Conservation (phyloP, 495 filamentous ascomycete genomes). For the Lindgomyces ingoldianus region DNA sequence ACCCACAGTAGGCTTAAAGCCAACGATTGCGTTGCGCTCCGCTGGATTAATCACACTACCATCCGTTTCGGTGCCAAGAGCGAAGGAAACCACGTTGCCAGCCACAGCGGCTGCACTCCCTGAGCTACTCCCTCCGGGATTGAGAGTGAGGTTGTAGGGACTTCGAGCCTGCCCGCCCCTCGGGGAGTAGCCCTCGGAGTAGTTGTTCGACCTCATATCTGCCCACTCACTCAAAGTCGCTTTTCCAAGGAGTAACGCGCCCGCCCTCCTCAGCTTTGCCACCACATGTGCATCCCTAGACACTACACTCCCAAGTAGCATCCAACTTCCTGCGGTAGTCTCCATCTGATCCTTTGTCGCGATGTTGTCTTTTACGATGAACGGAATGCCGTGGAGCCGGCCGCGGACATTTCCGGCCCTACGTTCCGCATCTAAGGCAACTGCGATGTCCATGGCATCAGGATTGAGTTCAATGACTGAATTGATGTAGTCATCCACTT, state of each 20-base stretch:
- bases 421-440: constrained; percentile 60
- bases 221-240: constrained; percentile 74
- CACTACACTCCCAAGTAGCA: constrained; percentile 63
- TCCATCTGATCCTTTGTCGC: constrained; percentile 47
- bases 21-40: constrained; percentile 63
- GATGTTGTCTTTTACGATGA: constrained; percentile 67
- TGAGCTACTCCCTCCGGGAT: constrained; percentile 66
- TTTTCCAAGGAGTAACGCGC: constrained; percentile 69
- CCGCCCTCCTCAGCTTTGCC: constrained; percentile 59
- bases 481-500: constrained; percentile 61
- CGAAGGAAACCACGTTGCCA: constrained; percentile 62
- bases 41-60: constrained; percentile 73
- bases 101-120: constrained; percentile 64
- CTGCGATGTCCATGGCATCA: constrained; percentile 60
- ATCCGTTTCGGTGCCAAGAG: constrained; percentile 74
- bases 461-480: constrained; percentile 65
- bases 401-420: constrained; percentile 55
- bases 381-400: constrained; percentile 70
- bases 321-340: constrained; percentile 53
- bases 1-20: constrained; percentile 69
- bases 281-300: constrained; percentile 68
- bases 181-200: constrained; percentile 67
- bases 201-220: constrained; percentile 69
- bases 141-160: constrained; percentile 69
- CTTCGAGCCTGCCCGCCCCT: constrained; percentile 66